A percentile compares a stretch with the other conserved stretches of the same genome.
Evolutionary conservation across 2,329 filamentous ascomycete species (phyloP).

Genomic region (Aspergillus sp.): DNA sequence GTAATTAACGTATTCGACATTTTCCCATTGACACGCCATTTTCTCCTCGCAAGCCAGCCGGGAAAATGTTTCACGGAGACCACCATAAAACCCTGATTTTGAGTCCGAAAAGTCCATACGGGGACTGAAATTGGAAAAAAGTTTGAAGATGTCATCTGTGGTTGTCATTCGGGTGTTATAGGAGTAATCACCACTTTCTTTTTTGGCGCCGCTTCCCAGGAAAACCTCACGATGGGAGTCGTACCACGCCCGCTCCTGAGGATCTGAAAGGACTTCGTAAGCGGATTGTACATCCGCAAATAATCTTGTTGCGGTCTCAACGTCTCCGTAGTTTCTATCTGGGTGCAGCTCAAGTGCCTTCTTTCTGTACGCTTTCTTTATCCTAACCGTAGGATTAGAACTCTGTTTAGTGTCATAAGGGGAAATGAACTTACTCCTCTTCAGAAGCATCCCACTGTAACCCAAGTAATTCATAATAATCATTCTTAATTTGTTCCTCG

Average conservation of each 20-base stretch:
- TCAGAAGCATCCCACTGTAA: conserved; percentile 67
- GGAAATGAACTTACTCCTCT: conserved; percentile 58
- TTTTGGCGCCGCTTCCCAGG: conserved; percentile 54
- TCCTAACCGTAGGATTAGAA: conserved; percentile 43
- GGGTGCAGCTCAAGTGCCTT: conserved; percentile 93
- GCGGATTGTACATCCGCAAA: conserved; percentile 92
- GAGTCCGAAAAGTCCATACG: conserved; percentile 74
- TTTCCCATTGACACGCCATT: conserved; percentile 64
- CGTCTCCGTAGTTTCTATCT: conserved; percentile 83
- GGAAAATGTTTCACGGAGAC: conserved; percentile 68
- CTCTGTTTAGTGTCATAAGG: conserved; percentile 2
- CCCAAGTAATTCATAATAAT: conserved; percentile 70
- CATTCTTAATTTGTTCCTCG: conserved; percentile 23
- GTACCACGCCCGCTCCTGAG: conserved; percentile 95
- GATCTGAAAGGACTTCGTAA: conserved; percentile 92
- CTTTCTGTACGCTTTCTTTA: conserved; percentile 85
- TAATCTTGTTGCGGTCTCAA: conserved; percentile 70
- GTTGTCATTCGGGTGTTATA: conserved; percentile 70
- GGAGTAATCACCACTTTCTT: conserved; percentile 49
- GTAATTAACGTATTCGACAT: conserved; percentile 57
- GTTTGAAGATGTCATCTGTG: conserved; percentile 66
- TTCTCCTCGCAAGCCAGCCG: conserved; percentile 74
- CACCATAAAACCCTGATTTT: conserved; percentile 76
- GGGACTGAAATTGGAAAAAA: conserved; percentile 75
- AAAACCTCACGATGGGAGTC: conserved; percentile 88